Percentiles rank a stretch among this genome's conserved stretches.
Conservation (phyloP, 768 basidiomycete species). For the Mycena sanguinolenta region DNA sequence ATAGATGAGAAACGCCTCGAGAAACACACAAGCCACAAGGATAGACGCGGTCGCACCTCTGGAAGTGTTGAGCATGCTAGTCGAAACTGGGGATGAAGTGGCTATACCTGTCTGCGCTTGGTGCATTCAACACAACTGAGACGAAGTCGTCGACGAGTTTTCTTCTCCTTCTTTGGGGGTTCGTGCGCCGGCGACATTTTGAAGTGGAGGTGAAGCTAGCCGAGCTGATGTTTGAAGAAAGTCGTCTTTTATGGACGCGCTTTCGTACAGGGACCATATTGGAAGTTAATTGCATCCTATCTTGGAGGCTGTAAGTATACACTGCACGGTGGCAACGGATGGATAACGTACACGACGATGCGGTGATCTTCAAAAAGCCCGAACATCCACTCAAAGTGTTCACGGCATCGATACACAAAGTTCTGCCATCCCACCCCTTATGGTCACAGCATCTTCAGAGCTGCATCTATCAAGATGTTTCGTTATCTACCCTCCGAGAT, state of each 20-base stretch:
- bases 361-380: constrained; percentile 27
- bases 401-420: constrained; percentile 26
- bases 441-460: constrained; percentile 22
- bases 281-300: constrained; percentile 32
- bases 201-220: constrained; percentile 5
- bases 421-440: constrained; percentile 32
- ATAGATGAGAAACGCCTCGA: constrained; percentile 57
- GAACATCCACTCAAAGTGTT: constrained; percentile 11
- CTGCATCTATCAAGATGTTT: constrained; percentile 32
- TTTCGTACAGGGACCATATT: constrained; percentile 29
- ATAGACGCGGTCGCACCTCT: constrained; percentile 67
- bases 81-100: constrained; percentile 7
- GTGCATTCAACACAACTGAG: constrained; percentile 71
- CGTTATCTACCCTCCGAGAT: constrained; percentile 6
- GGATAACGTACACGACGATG: constrained; percentile 34
- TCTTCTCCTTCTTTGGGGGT: constrained; percentile 56
- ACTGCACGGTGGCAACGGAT: constrained; percentile 34
- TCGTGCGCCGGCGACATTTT: constrained; percentile 30
- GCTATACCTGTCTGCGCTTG: constrained; percentile 63
- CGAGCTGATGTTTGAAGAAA: constrained; percentile 20
- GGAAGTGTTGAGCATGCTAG: constrained; percentile 19
- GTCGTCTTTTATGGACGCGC: constrained; percentile 32
- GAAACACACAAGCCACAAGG: constrained; percentile 57
- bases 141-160: constrained; percentile 62
- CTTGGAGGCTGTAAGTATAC: constrained; percentile 33